Evolutionary conservation across 2,329 filamentous ascomycete species (phyloP).

Genomic region (Penicillium capsulatum): DNA sequence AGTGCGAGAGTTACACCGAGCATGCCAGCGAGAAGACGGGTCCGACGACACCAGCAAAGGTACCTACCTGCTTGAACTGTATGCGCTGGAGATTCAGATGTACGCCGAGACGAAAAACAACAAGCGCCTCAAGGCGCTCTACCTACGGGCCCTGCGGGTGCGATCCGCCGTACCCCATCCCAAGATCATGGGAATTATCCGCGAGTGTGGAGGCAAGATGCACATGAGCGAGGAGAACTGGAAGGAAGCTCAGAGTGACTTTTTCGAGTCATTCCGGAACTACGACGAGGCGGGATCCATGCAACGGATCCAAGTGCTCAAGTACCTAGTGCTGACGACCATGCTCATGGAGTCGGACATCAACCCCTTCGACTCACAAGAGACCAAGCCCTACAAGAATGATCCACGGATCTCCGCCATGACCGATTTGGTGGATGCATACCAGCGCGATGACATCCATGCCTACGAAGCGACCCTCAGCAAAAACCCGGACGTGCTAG

Average conservation of each 20-base stretch:
- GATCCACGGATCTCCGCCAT: slow-evolving; percentile 94
- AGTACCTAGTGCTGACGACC: slow-evolving; percentile 91
- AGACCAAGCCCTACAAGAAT: slow-evolving; percentile 96
- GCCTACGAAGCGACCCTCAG: slow-evolving; percentile 83
- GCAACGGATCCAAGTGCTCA: slow-evolving; percentile 93
- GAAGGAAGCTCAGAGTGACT: slow-evolving; percentile 94
- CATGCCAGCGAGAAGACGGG: slow-evolving; percentile 83
- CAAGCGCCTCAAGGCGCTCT: slow-evolving; percentile 89
- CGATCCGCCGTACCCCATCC: slow-evolving; percentile 97
- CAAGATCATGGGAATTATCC: slow-evolving; percentile 98
- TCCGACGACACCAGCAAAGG: slow-evolving; percentile 83
- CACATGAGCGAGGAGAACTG: slow-evolving; percentile 99
- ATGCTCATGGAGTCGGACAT: slow-evolving; percentile 99
- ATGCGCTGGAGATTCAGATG: slow-evolving; percentile 98
- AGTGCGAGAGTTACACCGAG: slow-evolving; percentile 79
- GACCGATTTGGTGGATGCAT: slow-evolving; percentile 95
- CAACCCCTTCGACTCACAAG: slow-evolving; percentile 97
- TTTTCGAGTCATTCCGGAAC: slow-evolving; percentile 97
- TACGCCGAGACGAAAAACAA: slow-evolving; percentile 95
- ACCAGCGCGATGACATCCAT: slow-evolving; percentile 91
- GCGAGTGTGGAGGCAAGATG: slow-evolving; percentile 99
- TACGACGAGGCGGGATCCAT: slow-evolving; percentile 97
- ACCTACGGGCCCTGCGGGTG: slow-evolving; percentile 85
- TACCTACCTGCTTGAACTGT: slow-evolving; percentile 92
- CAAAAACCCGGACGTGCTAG: slow-evolving; percentile 81